Base-by-base conservation (phyloP, 805 yeast species). In the Scheffersomyces spartinae region DNA sequence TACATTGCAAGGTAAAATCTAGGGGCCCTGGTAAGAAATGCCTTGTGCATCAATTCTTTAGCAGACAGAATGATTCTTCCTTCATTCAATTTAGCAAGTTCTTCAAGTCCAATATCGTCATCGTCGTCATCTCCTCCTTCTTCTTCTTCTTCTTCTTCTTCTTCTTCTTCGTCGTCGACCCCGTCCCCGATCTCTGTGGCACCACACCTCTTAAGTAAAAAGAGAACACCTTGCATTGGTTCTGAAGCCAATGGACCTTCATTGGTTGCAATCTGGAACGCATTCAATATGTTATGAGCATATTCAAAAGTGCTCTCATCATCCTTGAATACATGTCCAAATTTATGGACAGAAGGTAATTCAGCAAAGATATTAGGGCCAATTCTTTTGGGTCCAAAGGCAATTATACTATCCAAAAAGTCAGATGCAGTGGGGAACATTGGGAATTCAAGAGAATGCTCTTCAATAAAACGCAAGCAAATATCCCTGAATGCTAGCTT, bases 181-280 rank as follows among this genome's bases (percentile, higher is more conserved):
- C 35, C 33, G 2, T 37, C 41, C 15, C 45, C 49, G 8, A 66
- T 49, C 3, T 51, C 51, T 25, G 64, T 66, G 13, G 74, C 32
- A n/a, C n/a, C n/a, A 23, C 40, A 36, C 9, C 26, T 24, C 26
- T 36, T 40, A 24, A 60, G 29, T 5, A 69, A 47, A 1, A 76
- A 69, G 9, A 79, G 65, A 35, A 81, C 68, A 6, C 96, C 95
- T 47, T 84, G 88, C 13, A 83, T 67, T 0, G 85, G 86, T 47
- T 91, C 99, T 4, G 78, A 70, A 0, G 88, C 77, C 23, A 91
- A 59, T 0, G 97, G 97, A 2, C 99, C 99, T 44, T 75, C 82
- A 21, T 65, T 61, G 23, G 73, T 70, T 4, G 95, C 83, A 19
- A 84, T 52, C 45, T 83, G 93, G 50, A 85, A 86, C 1, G 95